Percentiles rank a stretch among this genome's conserved stretches.
Evolutionary conservation across 2,329 filamentous ascomycete genomes (phyloP).

Genomic region (Fusarium virguliforme): DNA sequence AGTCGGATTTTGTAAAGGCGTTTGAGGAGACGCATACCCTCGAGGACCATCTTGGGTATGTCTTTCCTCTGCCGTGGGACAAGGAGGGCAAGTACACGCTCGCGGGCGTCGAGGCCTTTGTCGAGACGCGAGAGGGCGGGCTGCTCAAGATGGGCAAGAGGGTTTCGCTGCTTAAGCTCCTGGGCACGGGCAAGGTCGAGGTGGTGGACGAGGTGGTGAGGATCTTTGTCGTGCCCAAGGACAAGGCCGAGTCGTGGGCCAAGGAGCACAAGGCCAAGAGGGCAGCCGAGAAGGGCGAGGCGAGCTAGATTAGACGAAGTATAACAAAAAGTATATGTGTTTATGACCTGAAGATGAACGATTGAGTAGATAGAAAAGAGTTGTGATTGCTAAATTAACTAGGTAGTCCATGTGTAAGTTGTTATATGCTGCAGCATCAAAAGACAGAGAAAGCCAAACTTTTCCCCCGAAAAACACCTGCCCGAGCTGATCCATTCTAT

Average conservation of each 20-base stretch:
- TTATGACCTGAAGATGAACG: slow-evolving; percentile 26
- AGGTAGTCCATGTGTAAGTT: background rate
- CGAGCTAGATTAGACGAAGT: slow-evolving; percentile 20
- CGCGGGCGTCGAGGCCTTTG: slow-evolving; percentile 84
- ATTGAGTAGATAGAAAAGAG: slow-evolving; percentile 20
- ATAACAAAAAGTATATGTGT: slow-evolving; percentile 26
- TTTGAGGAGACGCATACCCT: slow-evolving; percentile 85
- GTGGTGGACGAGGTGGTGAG: slow-evolving; percentile 88
- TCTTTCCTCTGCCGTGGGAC: slow-evolving; percentile 94
- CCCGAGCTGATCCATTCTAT: slow-evolving; percentile 41
- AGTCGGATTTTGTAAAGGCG: slow-evolving; percentile 92
- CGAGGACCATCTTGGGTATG: slow-evolving; percentile 84
- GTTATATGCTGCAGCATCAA: slow-evolving; percentile 22
- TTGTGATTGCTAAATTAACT: slow-evolving; percentile 23
- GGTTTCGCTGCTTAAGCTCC: slow-evolving; percentile 80
- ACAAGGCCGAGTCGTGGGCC: slow-evolving; percentile 81
- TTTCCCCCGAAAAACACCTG: slow-evolving; percentile 17
- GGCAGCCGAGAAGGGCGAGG: slow-evolving; percentile 62
- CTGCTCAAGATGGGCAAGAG: slow-evolving; percentile 93
- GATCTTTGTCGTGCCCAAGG: slow-evolving; percentile 85
- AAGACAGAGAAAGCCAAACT: slow-evolving; percentile 11
- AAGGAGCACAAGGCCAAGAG: slow-evolving; percentile 86
- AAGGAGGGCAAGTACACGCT: slow-evolving; percentile 74
- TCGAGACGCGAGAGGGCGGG: slow-evolving; percentile 85
- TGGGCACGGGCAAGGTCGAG: slow-evolving; percentile 84